Evolutionary conservation across 495 filamentous ascomycete species (phyloP).

Genomic region (Podospora sp.): DNA sequence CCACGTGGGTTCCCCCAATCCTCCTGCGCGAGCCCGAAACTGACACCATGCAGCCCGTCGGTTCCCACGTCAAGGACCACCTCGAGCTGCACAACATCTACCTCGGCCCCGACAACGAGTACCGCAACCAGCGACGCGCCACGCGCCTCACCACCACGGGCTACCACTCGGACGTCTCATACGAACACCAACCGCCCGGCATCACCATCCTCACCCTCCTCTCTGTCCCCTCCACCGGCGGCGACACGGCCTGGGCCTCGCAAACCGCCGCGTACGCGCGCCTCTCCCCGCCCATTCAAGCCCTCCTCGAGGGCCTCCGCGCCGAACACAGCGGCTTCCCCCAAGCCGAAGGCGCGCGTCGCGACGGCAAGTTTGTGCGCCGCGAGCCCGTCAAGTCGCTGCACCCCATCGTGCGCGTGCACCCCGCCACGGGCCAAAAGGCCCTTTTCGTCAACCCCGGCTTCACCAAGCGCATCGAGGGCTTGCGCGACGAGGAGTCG

Average conservation of each 20-base stretch:
- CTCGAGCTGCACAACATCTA: slow-evolving; percentile 53
- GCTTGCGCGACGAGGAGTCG: slow-evolving; percentile 69
- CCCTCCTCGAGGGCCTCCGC: slow-evolving; percentile 68
- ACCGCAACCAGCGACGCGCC: slow-evolving; percentile 46
- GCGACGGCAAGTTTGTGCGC: slow-evolving; percentile 63
- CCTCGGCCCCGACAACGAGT: slow-evolving; percentile 51
- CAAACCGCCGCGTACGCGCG: slow-evolving; percentile 73
- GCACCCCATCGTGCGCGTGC: slow-evolving; percentile 72
- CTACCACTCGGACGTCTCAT: slow-evolving; percentile 59
- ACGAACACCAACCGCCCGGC: slow-evolving; percentile 76
- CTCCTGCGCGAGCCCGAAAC: not conserved
- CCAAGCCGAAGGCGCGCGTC: slow-evolving; percentile 66
- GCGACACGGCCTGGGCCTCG: slow-evolving; percentile 75
- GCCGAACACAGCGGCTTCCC: slow-evolving; percentile 73
- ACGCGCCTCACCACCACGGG: slow-evolving; percentile 51
- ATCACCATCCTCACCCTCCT: slow-evolving; percentile 74
- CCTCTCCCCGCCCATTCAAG: slow-evolving; percentile 69
- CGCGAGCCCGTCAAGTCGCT: slow-evolving; percentile 66
- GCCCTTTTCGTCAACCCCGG: slow-evolving; percentile 79
- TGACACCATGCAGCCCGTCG: slow-evolving; percentile 38
- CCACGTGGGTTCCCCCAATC: slow-evolving; percentile 41
- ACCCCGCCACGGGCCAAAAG: slow-evolving; percentile 80
- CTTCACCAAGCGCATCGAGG: slow-evolving; percentile 76
- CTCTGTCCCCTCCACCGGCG: slow-evolving; percentile 70
- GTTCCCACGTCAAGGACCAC: slow-evolving; percentile 47